These are phyloP conservation scores for Eragrostis curvula DNA, from an alignment of 176 grass and related monocot species.

Conservation along the genomic window DNA sequence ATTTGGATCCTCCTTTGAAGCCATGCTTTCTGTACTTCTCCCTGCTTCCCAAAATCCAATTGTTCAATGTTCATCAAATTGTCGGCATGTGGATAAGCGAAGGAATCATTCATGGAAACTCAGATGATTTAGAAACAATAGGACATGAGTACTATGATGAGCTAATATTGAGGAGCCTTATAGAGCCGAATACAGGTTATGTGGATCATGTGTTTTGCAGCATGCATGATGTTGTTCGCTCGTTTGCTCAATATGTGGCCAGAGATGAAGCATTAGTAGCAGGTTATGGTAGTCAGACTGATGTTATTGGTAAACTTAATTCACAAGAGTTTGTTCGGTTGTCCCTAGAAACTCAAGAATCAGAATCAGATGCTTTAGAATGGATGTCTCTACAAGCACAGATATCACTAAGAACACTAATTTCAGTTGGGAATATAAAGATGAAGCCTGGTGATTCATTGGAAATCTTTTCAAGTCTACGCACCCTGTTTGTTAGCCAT, in stretches of 20 bases:
- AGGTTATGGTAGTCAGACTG: too few relatives aligned
- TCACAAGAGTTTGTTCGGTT: too few relatives aligned
- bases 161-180: conserved; percentile 40
- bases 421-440: too few relatives aligned
- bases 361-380: too few relatives aligned
- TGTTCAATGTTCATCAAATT: accelerated
- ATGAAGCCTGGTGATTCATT: too few relatives aligned
- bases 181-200: accelerated
- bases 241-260: conserved; percentile 24
- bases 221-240: conserved; percentile 45
- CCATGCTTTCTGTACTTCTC: conserved; percentile 45
- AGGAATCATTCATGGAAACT: background rate
- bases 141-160: conserved; percentile 9
- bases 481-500: too few relatives aligned
- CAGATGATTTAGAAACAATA: background rate
- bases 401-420: too few relatives aligned
- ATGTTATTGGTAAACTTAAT: too few relatives aligned
- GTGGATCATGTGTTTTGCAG: background rate
- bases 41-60: conserved; percentile 16
- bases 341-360: too few relatives aligned
- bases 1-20: conserved; percentile 7
- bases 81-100: background rate
- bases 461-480: too few relatives aligned
- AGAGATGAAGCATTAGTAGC: background rate
- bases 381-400: too few relatives aligned